Conservation (phyloP, 2,329 filamentous ascomycete species). For the Monosporascus sp. region DNA sequence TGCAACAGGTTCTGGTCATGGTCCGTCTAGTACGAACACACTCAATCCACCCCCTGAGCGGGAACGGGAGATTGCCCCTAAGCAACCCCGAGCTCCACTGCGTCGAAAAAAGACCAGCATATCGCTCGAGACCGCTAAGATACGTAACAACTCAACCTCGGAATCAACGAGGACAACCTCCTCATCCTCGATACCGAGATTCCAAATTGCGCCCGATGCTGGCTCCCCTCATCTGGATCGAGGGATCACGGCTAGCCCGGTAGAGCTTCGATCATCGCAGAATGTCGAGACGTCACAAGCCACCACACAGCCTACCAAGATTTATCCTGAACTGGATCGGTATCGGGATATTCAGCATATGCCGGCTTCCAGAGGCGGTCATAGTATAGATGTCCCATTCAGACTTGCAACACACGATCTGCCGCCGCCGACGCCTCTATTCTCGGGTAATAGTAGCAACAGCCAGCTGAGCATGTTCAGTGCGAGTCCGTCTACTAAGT, state of each 20-base stretch:
- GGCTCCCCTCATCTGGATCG: conserved; percentile 35
- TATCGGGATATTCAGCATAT: conserved; percentile 46
- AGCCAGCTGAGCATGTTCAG: conserved; percentile 54
- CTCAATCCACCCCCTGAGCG: conserved; percentile 29
- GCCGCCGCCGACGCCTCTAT: conserved; percentile 62
- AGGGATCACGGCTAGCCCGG: conserved; percentile 37
- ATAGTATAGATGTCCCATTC: conserved; percentile 44
- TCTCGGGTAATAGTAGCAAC: conserved; percentile 51
- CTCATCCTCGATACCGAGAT: conserved; percentile 37
- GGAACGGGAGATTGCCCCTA: conserved; percentile 27
- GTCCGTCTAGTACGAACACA: conserved; percentile 23
- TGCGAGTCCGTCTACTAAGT: conserved; percentile 68
- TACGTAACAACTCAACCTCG: conserved; percentile 29
- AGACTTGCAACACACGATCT: conserved; percentile 59
- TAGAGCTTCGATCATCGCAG: conserved; percentile 37
- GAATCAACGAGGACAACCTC: conserved; percentile 35
- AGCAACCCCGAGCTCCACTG: conserved; percentile 37
- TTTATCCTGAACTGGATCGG: conserved; percentile 58
- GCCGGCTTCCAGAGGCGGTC: conserved; percentile 24
- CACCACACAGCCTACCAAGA: conserved; percentile 36
- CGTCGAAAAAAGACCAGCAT: conserved; percentile 46
- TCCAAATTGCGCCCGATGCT: conserved; percentile 31
- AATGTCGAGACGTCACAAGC: conserved; percentile 35
- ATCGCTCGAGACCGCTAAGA: conserved; percentile 31
- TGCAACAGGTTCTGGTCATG: conserved; percentile 29